phyloP scores from a whole-genome alignment of 441 rosid genomes.

The Raphanus hybrid region DNA sequence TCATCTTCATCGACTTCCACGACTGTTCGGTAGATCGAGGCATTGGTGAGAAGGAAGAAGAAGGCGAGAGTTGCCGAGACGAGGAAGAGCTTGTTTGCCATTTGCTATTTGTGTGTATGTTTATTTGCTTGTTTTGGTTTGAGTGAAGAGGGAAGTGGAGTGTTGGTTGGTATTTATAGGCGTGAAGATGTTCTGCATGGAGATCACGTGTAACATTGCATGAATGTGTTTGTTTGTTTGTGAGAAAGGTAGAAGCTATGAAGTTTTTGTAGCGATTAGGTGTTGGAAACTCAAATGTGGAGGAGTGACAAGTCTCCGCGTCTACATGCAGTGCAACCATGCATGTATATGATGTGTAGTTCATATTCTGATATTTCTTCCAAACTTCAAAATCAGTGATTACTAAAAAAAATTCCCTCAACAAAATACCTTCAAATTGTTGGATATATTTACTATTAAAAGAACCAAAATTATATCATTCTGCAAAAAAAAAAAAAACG shows the following conservation, averaged over 20 bases:
- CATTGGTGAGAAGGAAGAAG: constrained; percentile 37
- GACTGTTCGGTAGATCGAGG: constrained; percentile 43
- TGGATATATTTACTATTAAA: background rate
- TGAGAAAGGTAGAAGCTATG: background rate
- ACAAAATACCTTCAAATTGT: background rate
- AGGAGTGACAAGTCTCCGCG: constrained; percentile 9
- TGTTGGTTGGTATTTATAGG: background rate
- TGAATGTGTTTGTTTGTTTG: background rate
- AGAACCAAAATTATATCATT: background rate
- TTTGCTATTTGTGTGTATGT: constrained; percentile 1
- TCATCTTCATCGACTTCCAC: constrained; percentile 35
- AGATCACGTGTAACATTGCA: constrained; percentile 29
- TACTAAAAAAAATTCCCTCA: background rate
- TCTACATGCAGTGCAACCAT: background rate
- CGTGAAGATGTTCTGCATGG: constrained; percentile 28
- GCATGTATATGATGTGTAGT: background rate
- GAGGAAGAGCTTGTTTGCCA: constrained; percentile 38
- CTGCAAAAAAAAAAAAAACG: too few relatives aligned
- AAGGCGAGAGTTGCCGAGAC: background rate
- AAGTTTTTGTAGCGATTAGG: background rate
- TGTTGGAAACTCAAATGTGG: background rate
- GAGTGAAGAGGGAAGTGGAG: constrained; percentile 10
- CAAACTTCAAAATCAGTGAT: background rate
- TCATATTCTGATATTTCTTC: background rate
- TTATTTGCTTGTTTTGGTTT: constrained; percentile 3